Evolutionary conservation across 2,329 filamentous ascomycete genomes (phyloP).

Genomic region (Fusarium buxicola): DNA sequence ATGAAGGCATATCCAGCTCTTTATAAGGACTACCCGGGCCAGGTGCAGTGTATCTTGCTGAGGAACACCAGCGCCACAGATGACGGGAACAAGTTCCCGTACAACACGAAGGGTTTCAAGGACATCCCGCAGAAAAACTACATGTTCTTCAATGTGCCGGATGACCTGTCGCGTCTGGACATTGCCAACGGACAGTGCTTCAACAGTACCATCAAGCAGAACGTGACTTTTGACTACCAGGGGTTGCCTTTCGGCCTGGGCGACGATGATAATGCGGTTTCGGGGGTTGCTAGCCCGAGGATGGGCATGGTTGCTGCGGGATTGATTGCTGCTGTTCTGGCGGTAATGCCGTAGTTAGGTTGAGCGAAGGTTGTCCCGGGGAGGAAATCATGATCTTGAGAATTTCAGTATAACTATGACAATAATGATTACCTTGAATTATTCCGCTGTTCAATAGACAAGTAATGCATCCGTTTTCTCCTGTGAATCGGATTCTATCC

Average conservation of each 20-base stretch:
- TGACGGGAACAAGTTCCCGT: constrained; percentile 74
- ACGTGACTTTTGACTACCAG: constrained; percentile 77
- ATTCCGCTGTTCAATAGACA: not conserved
- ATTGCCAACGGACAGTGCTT: constrained; percentile 75
- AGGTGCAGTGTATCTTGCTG: constrained; percentile 82
- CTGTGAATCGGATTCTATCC: not conserved
- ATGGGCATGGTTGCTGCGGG: constrained; percentile 33
- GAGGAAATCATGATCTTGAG: not conserved
- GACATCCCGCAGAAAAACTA: constrained; percentile 73
- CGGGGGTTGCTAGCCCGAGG: constrained; percentile 35
- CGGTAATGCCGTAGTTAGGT: constrained; percentile 37
- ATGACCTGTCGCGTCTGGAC: constrained; percentile 75
- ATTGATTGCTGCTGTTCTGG: constrained; percentile 35
- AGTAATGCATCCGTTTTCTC: not conserved
- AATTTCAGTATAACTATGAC: constrained; percentile 13
- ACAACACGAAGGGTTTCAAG: constrained; percentile 79
- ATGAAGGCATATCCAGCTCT: constrained; percentile 74
- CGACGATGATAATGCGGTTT: constrained; percentile 48
- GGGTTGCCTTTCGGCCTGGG: constrained; percentile 64
- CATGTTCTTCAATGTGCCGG: constrained; percentile 82
- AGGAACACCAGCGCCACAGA: constrained; percentile 81
- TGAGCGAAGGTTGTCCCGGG: not conserved
- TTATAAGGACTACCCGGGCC: constrained; percentile 73
- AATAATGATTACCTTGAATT: constrained; percentile 12
- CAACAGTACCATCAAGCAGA: constrained; percentile 73